Base-by-base conservation (phyloP, 2,329 filamentous ascomycete species). In the Fusarium secorum region DNA sequence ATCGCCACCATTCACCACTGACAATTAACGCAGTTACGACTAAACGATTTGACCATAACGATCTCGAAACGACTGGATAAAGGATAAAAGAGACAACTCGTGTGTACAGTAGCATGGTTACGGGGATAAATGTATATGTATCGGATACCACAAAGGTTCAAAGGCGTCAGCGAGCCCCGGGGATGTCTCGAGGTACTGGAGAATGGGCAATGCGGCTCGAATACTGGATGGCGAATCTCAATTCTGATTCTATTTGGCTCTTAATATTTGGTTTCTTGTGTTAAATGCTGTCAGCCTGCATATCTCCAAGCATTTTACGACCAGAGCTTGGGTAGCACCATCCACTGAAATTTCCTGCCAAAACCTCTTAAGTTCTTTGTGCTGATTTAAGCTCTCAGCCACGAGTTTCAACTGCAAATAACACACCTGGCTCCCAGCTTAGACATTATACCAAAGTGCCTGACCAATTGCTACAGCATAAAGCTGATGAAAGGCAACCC, bases 101-200 rank as follows among this genome's bases (percentile, higher is more conserved):
- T 57, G 58, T 77, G 75, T 77, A 77, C 54, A 77, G 63, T 76
- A 77, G 66, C 58, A 75, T 60, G 44, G 38, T 49, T 57, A 64
- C 55, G 58, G 67, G 65, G 72, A 68, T 58, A 63, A 52, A 72
- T 77, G 74, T 75, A 77, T 72, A 77, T 76, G 68, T 74, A 77
- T 74, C 64, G 64, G 71, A 76, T 74, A 75, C 64, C 71, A 73
- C 44, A 58, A 32, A 38, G 66, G 55, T 57, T 66, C 39, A 56
- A 55, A 54, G 68, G 59, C 60, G 60, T 60, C 55, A 57, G 49
- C 52, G 59, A 61, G 44, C 64, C 44, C 52, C n/a, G 41, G 42
- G 39, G 59, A 54, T 73, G 49, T 38, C 53, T 42, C 11, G 42
- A 30, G 36, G 54, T 36, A 57, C 56, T 49, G 58, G 52, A 46